Conservation (phyloP, 1,139 yeast species). For the Kurtzmaniella quercitrusa region DNA sequence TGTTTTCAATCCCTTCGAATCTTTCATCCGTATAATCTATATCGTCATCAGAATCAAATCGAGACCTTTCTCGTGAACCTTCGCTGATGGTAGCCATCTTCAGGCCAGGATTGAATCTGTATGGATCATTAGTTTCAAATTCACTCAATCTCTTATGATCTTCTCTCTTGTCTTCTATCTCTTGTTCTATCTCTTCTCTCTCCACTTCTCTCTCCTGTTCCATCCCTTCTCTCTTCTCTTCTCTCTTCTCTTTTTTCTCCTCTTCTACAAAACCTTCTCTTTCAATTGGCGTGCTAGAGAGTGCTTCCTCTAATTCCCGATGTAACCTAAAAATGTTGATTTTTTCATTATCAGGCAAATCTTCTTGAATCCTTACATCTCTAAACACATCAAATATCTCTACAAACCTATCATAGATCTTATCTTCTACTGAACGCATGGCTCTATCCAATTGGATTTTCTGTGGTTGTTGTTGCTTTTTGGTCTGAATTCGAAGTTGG, state of each 20-base stretch:
- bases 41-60: not conserved
- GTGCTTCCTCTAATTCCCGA: not conserved
- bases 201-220: too few species aligned
- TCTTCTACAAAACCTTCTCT: not conserved
- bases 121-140: not conserved
- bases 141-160: too few species aligned
- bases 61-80: not conserved
- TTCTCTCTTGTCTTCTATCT: not conserved
- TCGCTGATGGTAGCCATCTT: not conserved
- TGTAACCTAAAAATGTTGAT: not conserved
- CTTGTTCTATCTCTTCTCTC: too few species aligned
- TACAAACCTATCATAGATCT: constrained; percentile 39
- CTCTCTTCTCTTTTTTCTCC: not conserved
- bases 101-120: not conserved
- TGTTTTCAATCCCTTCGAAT: too few species aligned
- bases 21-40: not conserved
- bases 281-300: not conserved
- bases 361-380: constrained; percentile 28
- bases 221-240: not conserved
- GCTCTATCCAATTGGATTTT: constrained; percentile 28
- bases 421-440: constrained; percentile 33
- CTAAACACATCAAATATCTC: constrained; percentile 39
- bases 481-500: constrained; percentile 26
- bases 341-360: constrained; percentile 15
- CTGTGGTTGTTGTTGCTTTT: constrained; percentile 21